Evolutionary conservation across 805 yeast genomes (phyloP), one percentile per base, ranked within the genome.

Genomic region (Kazachstania psychrophila): DNA sequence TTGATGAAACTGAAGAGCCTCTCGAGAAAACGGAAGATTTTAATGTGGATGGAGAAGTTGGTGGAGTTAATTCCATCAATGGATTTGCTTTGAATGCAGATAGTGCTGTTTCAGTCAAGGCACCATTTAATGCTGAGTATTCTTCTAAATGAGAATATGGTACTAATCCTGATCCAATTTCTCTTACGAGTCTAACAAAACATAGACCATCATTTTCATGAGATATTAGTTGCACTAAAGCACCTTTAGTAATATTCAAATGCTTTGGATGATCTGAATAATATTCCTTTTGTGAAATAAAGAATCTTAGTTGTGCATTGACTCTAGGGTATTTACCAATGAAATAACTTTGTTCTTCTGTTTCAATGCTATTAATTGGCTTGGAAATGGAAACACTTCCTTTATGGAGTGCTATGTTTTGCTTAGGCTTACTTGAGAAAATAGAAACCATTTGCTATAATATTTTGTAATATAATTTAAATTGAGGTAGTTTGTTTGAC

Each of bases 1-100:
- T 19, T 11, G 38, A 8, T 2, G 41, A 36, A 4, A 26, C n/a
- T 6, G 43, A 33, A 8, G 39, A 33, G 12, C 39, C 38, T 29
- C 49, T 39, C 7, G 41, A 40, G 23, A 46, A 46, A 10, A 36
- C 36, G 8, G 24, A 36, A 10, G 52, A 48, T 6, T 36, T 28
- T 3, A 48, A 28, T 9, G 52, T 44, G 3, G 48, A 46, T 14
- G 52, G 52, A 4, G 52, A 46, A 1, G 50, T 44, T 20, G 50
- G 48, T 6, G 52, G 52, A 3, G 47, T 40, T n/a, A 42, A 25
- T 10, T 37, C 39, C 39, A 38, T 24, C 5, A 39, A 10, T 16
- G 25, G 29, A 10, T 33, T 32, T 14, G 28, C 8, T 14, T 26
- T 38, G 6, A 10, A 30, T n/a, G 15, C 13, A 23, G 11, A 10